Conservation (phyloP, 2,329 filamentous ascomycete genomes). For the Trichophyton schoenleinii region DNA sequence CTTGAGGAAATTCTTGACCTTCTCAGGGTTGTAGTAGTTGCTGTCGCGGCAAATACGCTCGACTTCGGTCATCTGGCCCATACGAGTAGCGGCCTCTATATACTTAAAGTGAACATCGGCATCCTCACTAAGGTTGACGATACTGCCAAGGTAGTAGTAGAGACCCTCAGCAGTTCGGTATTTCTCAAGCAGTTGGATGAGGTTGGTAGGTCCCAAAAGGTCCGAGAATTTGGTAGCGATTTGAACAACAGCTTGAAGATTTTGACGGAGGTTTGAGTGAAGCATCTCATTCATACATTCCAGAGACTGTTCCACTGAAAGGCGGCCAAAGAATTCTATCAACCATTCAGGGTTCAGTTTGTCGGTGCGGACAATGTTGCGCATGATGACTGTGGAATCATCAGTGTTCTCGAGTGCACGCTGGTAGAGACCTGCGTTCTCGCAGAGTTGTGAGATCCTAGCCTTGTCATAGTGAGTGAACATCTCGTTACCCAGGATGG, state of each 20-base stretch:
- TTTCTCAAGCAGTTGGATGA: conserved; percentile 93
- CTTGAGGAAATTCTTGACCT: conserved; percentile 99
- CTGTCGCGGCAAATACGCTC: conserved; percentile 95
- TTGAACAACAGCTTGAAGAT: conserved; percentile 85
- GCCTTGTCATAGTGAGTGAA: conserved; percentile 93
- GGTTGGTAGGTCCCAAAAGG: conserved; percentile 68
- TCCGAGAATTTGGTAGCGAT: conserved; percentile 98
- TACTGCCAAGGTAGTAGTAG: conserved; percentile 95
- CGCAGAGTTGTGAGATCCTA: conserved; percentile 79
- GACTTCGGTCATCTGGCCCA: conserved; percentile 88
- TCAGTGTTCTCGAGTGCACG: conserved; percentile 92
- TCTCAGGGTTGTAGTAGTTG: conserved; percentile 79
- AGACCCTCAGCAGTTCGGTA: conserved; percentile 94
- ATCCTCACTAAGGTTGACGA: conserved; percentile 93
- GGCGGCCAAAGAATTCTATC: conserved; percentile 79
- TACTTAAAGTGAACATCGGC: conserved; percentile 98
- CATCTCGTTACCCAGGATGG: conserved; percentile 96
- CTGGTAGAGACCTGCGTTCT: conserved; percentile 76
- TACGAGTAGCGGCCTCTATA: conserved; percentile 89
- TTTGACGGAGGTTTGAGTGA: conserved; percentile 91
- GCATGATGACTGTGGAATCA: conserved; percentile 79
- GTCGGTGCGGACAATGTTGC: conserved; percentile 68
- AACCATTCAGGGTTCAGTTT: conserved; percentile 87
- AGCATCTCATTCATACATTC: conserved; percentile 96
- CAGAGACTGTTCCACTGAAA: conserved; percentile 88